Evolutionary conservation across 2,329 filamentous ascomycete genomes (phyloP).

Genomic region (Didymella segeticola): DNA sequence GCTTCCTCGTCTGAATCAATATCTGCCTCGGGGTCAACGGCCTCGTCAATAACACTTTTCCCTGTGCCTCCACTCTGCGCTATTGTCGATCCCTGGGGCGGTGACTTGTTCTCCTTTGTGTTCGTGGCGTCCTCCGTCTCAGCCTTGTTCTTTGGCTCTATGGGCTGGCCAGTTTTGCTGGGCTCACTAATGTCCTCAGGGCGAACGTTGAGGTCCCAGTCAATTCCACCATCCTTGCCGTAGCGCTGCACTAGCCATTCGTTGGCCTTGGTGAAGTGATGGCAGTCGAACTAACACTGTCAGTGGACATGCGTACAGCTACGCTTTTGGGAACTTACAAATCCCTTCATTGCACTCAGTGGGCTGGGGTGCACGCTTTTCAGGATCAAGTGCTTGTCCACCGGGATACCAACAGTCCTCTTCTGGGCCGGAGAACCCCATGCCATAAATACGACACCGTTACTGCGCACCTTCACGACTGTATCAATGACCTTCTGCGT

Average conservation of each 20-base stretch:
- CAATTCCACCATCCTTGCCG: constrained; percentile 78
- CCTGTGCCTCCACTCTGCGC: neutral
- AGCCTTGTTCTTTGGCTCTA: neutral
- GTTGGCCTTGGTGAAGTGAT: constrained; percentile 82
- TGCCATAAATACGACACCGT: constrained; percentile 91
- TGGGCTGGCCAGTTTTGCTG: constrained; percentile 35
- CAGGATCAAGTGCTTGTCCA: constrained; percentile 78
- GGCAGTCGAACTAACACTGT: constrained; percentile 69
- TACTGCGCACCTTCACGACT: constrained; percentile 75
- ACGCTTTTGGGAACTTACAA: constrained; percentile 56
- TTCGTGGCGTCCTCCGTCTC: neutral
- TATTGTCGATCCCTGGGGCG: neutral
- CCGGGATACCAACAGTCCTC: constrained; percentile 76
- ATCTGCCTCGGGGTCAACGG: constrained; percentile 8
- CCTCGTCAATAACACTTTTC: neutral
- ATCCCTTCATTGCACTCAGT: constrained; percentile 82
- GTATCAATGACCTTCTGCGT: constrained; percentile 91
- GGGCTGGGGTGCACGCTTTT: constrained; percentile 91
- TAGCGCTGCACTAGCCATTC: constrained; percentile 83
- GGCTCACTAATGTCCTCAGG: constrained; percentile 43
- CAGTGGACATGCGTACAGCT: constrained; percentile 30
- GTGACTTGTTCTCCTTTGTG: constrained; percentile 9
- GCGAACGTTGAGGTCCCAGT: constrained; percentile 74
- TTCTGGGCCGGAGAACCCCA: constrained; percentile 89
- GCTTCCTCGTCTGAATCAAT: constrained; percentile 19